Evolutionary conservation across 495 filamentous ascomycete species (phyloP).

Genomic region (Aspergillus affinis): DNA sequence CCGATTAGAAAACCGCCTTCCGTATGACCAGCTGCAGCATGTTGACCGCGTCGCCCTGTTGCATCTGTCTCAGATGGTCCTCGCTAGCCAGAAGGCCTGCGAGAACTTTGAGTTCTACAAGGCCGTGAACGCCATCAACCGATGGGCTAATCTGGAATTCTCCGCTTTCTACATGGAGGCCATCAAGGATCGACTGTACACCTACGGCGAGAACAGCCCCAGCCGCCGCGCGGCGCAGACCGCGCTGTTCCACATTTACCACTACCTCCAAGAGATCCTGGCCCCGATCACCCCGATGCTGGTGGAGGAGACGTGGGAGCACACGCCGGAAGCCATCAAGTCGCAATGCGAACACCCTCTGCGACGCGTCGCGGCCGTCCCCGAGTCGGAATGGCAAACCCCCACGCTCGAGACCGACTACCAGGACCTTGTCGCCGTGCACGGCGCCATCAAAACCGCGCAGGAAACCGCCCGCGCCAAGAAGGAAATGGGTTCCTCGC

Average conservation of each 20-base stretch:
- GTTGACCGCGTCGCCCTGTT: conserved; percentile 74
- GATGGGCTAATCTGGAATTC: conserved; percentile 76
- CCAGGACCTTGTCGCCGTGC: conserved; percentile 54
- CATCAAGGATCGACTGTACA: conserved; percentile 88
- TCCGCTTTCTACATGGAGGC: conserved; percentile 93
- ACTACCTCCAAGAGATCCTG: conserved; percentile 71
- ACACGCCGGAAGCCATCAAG: conserved; percentile 65
- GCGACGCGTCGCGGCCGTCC: conserved; percentile 32
- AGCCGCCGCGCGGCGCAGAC: conserved; percentile 58
- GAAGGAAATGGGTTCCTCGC: conserved; percentile 70
- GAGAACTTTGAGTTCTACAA: conserved; percentile 79
- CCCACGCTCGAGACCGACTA: conserved; percentile 48
- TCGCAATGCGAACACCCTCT: conserved; percentile 46
- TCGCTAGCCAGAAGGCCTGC: conserved; percentile 60
- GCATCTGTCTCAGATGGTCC: conserved; percentile 64
- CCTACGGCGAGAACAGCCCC: conserved; percentile 58
- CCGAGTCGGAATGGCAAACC: conserved; percentile 39
- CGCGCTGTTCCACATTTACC: conserved; percentile 68
- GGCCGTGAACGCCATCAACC: conserved; percentile 67
- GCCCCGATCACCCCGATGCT: conserved; percentile 80
- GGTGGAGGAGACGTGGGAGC: conserved; percentile 84
- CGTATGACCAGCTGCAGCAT: conserved; percentile 46
- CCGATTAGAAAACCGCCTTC: conserved; percentile 31
- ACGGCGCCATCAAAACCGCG: conserved; percentile 64
- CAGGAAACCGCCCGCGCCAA: conserved; percentile 64